Evolutionary conservation across 1,139 yeast genomes (phyloP), one percentile per base, ranked within the genome.

Genomic region (Kodamaea anthophila): DNA sequence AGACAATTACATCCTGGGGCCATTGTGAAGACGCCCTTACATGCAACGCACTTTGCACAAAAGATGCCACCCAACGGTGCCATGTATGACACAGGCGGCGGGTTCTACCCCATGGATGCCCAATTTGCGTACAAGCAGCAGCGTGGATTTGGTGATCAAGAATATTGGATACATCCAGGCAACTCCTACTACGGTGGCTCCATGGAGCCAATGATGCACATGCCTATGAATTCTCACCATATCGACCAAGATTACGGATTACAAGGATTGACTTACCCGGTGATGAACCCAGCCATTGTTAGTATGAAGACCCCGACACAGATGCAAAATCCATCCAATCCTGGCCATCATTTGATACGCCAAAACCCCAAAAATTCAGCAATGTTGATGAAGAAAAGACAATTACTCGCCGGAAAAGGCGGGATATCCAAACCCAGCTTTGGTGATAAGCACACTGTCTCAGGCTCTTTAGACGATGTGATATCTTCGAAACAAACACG

Each of bases 331-430:
- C 28, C 28, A 3, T n/a, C 13, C 11, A 24, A 24, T 13, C 13
- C 13, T 9, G 32, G 24, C 4, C 28, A 30, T 10, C 34, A 49
- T n/a, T 44, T 51, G 12, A 21, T 40, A 5, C 39, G 57, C 15
- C 57, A 51, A 29, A 54, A 49, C 29, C 50, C 47, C 18, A 42
- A 42, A 7, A 51, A 54, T 19, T 44, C 51, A 7, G 42, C 48
- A 22, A 45, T 54, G 54, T 44, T 51, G 52, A 43, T 47, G 33
- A 53, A 52, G 36, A 47, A 52, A 30, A 40, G 51, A 19, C 55
- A 49, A 29, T 31, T 46, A 37, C 35, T 37, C 25, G 50, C 41
- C 21, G 29, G 26, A 15, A 39, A 43, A 26, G 28, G 34, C 18
- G 25, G 26, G n/a, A 14, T 28, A 9, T 29, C 35, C 24, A 27